phyloP scores from a whole-genome alignment of 148 eudicot genomes.

The Camellia sinensis region DNA sequence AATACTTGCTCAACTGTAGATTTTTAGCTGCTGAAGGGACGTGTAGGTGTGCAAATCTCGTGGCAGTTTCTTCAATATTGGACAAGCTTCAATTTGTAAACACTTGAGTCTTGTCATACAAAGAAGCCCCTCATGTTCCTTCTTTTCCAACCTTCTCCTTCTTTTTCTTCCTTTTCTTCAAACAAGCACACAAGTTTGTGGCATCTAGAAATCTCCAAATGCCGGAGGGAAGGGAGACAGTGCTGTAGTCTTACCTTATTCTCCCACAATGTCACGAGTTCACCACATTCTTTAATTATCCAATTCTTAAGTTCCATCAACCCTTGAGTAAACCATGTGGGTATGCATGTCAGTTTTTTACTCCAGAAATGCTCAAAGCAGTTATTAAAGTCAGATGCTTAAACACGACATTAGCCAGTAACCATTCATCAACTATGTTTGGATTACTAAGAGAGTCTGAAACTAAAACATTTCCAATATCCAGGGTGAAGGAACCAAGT shows the following conservation, averaged over 20 bases:
- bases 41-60: neutral
- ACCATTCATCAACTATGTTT: neutral
- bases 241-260: neutral
- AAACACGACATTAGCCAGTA: neutral
- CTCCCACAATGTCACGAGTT: neutral
- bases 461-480: too few relatives aligned
- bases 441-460: neutral
- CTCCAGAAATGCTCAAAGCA: neutral
- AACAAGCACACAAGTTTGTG: neutral
- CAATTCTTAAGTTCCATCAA: neutral
- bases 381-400: neutral
- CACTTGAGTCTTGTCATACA: neutral
- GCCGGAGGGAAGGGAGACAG: neutral
- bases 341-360: neutral
- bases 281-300: neutral
- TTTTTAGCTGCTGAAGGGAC: neutral
- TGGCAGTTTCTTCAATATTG: neutral
- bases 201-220: neutral
- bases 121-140: neutral
- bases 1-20: neutral
- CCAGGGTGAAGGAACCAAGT: neutral
- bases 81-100: conserved; percentile 1
- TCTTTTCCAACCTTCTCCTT: neutral
- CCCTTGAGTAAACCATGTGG: neutral
- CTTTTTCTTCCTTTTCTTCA: neutral